Percentiles rank a stretch among this genome's conserved stretches.
These are phyloP conservation scores for Linnemannia schmuckeri DNA, from an alignment of 192 early-diverging fungal species.

Conservation along the genomic window DNA sequence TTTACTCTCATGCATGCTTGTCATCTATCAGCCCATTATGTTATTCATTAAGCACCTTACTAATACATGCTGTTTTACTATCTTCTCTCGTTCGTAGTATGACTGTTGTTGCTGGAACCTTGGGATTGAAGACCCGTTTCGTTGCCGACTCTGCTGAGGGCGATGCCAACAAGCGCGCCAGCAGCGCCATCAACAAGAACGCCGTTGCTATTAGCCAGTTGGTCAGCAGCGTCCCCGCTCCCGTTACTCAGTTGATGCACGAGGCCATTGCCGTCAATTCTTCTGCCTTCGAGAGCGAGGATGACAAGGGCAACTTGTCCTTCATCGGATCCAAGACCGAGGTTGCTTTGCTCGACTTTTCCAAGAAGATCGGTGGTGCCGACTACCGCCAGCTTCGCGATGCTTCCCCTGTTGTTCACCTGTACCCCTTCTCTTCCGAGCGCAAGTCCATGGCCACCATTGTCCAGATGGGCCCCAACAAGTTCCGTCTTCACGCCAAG, in stretches of 20 bases:
- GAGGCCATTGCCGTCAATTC: slow-evolving; percentile 86
- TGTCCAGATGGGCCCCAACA: slow-evolving; percentile 59
- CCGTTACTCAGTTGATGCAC: slow-evolving; percentile 67
- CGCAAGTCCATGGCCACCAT: slow-evolving; percentile 94
- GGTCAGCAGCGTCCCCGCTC: slow-evolving; percentile 51
- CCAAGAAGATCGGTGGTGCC: slow-evolving; percentile 70
- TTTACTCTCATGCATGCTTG: not conserved
- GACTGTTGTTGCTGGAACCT: slow-evolving; percentile 89
- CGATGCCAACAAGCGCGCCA: slow-evolving; percentile 42
- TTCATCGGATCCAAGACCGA: slow-evolving; percentile 97
- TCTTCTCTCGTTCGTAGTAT: slow-evolving; percentile 64
- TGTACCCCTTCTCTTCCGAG: slow-evolving; percentile 92
- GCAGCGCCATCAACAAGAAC: slow-evolving; percentile 54
- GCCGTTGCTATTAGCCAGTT: slow-evolving; percentile 66
- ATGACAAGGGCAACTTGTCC: slow-evolving; percentile 60
- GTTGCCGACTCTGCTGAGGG: slow-evolving; percentile 56
- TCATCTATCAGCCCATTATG: not conserved
- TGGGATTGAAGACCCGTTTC: slow-evolving; percentile 65
- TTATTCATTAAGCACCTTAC: not conserved
- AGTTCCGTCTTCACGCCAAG: slow-evolving; percentile 89
- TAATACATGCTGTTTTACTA: not conserved
- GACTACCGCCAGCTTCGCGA: slow-evolving; percentile 75
- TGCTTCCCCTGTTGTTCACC: slow-evolving; percentile 68
- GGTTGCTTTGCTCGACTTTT: slow-evolving; percentile 87
- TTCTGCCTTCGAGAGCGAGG: slow-evolving; percentile 74